These are phyloP conservation scores for Daedalea quercina DNA, from an alignment of 768 basidiomycete genomes.

Conservation along the genomic window DNA sequence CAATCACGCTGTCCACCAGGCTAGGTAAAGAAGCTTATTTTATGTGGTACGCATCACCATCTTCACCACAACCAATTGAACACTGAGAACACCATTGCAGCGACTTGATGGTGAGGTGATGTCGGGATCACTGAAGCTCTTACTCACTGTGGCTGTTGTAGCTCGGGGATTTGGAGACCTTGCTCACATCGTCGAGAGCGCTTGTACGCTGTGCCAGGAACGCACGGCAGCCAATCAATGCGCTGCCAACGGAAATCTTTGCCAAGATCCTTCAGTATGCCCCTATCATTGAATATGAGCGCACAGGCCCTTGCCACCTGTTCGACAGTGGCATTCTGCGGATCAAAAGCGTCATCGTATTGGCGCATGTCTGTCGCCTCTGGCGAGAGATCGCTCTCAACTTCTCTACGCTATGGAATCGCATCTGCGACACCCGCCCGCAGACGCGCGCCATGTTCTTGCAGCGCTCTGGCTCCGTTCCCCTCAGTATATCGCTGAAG, in stretches of 20 bases:
- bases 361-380: neutral
- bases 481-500: neutral
- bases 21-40: too few relatives aligned
- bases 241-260: neutral
- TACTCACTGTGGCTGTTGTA: neutral
- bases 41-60: too few relatives aligned
- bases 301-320: neutral
- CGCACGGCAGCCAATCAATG: neutral
- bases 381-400: neutral
- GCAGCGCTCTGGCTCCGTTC: neutral
- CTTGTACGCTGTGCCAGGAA: neutral
- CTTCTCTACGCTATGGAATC: neutral
- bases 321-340: neutral
- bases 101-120: too few relatives aligned
- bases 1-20: too few relatives aligned
- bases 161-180: neutral
- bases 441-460: neutral
- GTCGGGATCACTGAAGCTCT: neutral
- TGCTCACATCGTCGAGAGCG: neutral
- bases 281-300: neutral
- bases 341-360: neutral
- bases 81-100: too few relatives aligned
- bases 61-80: too few relatives aligned
- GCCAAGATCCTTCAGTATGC: neutral
- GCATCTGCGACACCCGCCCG: neutral